A percentile compares a stretch with the other conserved stretches of the same genome.
Evolutionary conservation across 768 basidiomycete genomes (phyloP).

Genomic region (Termitomyces sp.): DNA sequence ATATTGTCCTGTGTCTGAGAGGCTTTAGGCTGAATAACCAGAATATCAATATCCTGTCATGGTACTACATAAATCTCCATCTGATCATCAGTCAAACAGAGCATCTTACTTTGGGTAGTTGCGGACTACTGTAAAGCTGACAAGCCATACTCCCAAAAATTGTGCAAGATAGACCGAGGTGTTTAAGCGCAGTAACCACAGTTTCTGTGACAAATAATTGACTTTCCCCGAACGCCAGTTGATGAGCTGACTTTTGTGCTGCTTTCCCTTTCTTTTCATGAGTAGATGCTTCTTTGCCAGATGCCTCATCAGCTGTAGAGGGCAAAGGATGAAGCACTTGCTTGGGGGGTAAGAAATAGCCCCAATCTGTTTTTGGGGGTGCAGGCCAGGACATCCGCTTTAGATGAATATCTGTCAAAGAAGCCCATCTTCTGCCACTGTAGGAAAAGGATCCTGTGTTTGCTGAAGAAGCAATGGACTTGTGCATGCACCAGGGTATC

Average conservation of each 20-base stretch:
- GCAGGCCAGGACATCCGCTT: not conserved
- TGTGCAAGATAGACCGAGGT: conserved; percentile 5
- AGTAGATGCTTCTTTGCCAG: not conserved
- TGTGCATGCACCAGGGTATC: not conserved
- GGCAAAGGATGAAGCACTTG: not conserved
- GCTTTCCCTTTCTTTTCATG: not conserved
- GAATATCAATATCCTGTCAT: conserved; percentile 15
- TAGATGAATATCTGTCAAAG: not conserved
- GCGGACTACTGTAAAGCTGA: conserved; percentile 10
- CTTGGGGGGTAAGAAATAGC: conserved; percentile 4
- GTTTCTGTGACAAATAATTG: not conserved
- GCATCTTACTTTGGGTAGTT: conserved; percentile 12
- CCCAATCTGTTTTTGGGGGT: not conserved
- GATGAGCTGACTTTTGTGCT: not conserved
- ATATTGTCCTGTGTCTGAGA: conserved; percentile 7
- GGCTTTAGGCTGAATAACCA: conserved; percentile 3
- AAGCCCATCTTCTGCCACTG: conserved; percentile 11
- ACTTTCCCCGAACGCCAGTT: not conserved
- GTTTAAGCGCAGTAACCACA: not conserved
- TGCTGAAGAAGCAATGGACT: conserved; percentile 1
- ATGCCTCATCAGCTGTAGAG: not conserved
- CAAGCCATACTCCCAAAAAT: conserved; percentile 16
- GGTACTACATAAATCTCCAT: not conserved
- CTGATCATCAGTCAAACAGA: not conserved
- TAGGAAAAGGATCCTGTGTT: not conserved